Conservation (phyloP, 768 basidiomycete species). For the Pholiota molesta region DNA sequence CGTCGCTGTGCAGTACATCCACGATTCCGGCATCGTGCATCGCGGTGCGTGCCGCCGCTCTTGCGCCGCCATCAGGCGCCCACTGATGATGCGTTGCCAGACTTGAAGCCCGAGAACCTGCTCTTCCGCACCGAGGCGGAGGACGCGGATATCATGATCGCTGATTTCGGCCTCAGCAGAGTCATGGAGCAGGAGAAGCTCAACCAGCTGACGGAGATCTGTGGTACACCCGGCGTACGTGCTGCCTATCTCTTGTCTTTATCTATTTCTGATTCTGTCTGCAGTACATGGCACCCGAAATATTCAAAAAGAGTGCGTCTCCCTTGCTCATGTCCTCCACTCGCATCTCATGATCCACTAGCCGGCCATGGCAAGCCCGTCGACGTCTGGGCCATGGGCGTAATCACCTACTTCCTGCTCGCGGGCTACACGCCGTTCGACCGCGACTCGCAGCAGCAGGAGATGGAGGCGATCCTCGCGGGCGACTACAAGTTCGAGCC, state of each 20-base stretch:
- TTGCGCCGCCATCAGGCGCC: not conserved
- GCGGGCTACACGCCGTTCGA: constrained; percentile 96
- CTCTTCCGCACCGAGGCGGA: constrained; percentile 89
- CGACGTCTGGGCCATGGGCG: constrained; percentile 97
- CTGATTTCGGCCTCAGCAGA: constrained; percentile 94
- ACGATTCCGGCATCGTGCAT: constrained; percentile 91
- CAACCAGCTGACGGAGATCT: constrained; percentile 89
- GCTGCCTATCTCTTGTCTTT: not conserved
- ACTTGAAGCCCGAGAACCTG: constrained; percentile 97
- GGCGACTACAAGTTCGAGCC: constrained; percentile 88
- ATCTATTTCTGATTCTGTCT: not conserved
- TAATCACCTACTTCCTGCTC: constrained; percentile 96
- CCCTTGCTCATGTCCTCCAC: too few species aligned
- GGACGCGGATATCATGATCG: constrained; percentile 94
- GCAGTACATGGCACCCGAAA: constrained; percentile 95
- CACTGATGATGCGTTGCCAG: too few species aligned
- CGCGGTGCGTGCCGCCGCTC: constrained; percentile 51
- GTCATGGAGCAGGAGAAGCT: constrained; percentile 92
- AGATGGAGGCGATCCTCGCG: constrained; percentile 94
- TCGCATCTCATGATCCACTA: too few species aligned
- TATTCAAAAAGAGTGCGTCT: constrained; percentile 87
- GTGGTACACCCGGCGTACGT: constrained; percentile 84
- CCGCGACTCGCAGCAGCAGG: constrained; percentile 81
- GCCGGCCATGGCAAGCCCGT: constrained; percentile 95
- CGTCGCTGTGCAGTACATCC: constrained; percentile 88